Evolutionary conservation across 768 basidiomycete species (phyloP).

Genomic region (Mycena indigotica): DNA sequence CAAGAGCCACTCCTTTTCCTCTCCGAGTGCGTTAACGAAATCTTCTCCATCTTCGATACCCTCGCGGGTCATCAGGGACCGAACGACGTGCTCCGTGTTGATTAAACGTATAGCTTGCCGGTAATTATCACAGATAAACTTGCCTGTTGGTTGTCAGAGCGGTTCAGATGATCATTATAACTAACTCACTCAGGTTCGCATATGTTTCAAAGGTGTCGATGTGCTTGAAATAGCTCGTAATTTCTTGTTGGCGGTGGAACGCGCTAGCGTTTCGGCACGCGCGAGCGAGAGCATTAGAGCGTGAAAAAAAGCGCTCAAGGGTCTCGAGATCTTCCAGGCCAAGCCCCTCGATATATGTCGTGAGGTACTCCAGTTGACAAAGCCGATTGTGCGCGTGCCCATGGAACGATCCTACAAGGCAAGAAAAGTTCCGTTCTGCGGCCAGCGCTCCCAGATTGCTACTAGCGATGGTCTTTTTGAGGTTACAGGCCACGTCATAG

Average conservation of each 20-base stretch:
- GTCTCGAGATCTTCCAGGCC: slow-evolving; percentile 6
- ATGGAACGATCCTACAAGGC: slow-evolving; percentile 1
- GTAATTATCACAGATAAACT: not conserved
- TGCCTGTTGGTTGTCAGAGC: not conserved
- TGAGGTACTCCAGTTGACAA: slow-evolving; percentile 5
- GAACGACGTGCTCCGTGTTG: not conserved
- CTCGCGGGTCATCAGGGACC: not conserved
- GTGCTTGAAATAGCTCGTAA: not conserved
- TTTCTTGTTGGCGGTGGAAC: slow-evolving; percentile 1
- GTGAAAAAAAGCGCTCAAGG: slow-evolving; percentile 8
- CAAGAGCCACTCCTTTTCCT: too few relatives aligned
- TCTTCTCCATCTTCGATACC: not conserved
- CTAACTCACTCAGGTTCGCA: not conserved
- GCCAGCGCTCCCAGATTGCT: not conserved
- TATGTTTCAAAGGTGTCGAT: not conserved
- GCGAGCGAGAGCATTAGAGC: slow-evolving; percentile 3
- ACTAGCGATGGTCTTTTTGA: not conserved
- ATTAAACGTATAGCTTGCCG: not conserved
- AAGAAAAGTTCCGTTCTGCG: not conserved
- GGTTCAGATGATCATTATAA: not conserved
- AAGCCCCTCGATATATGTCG: not conserved
- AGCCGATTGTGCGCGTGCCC: slow-evolving; percentile 2
- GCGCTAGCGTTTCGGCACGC: not conserved
- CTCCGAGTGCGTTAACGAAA: not conserved
- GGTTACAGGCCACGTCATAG: slow-evolving; percentile 11